Evolutionary conservation across 306 rosid species (phyloP).

Genomic region (Erythrophleum fordii): DNA sequence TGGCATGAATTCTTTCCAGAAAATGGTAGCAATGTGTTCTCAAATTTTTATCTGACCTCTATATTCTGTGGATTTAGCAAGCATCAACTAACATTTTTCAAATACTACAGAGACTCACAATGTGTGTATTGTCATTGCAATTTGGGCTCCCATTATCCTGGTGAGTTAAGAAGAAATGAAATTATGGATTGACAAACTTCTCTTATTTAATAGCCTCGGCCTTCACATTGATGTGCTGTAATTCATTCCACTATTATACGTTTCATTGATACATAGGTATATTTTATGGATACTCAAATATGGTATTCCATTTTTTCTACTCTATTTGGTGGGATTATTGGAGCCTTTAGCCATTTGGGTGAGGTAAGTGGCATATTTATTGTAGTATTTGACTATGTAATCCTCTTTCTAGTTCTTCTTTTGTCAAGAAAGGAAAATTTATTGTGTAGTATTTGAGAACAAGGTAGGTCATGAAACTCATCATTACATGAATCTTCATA

Average conservation of each 20-base stretch:
- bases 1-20: slow-evolving; percentile 82
- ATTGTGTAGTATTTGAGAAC: neutral
- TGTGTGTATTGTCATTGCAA: slow-evolving; percentile 54
- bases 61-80: neutral
- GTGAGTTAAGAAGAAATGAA: slow-evolving; percentile 46
- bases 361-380: slow-evolving; percentile 55
- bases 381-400: neutral
- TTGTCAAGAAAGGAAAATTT: neutral
- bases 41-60: slow-evolving; percentile 14
- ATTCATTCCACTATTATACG: neutral
- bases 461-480: neutral
- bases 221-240: slow-evolving; percentile 1
- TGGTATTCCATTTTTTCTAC: slow-evolving; percentile 82
- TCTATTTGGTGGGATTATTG: slow-evolving; percentile 69
- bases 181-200: neutral
- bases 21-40: slow-evolving; percentile 47
- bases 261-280: slow-evolving; percentile 54
- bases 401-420: neutral
- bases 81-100: slow-evolving; percentile 23
- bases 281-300: slow-evolving; percentile 78
- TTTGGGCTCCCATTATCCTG: slow-evolving; percentile 75
- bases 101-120: slow-evolving; percentile 55
- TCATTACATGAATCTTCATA: neutral
- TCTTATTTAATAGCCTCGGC: neutral
- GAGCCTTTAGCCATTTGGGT: slow-evolving; percentile 81